A percentile compares a stretch with the other conserved stretches of the same genome.
These are phyloP conservation scores for Talaromyces albobiverticillius DNA, from an alignment of 2,329 filamentous ascomycete genomes.

Conservation along the genomic window DNA sequence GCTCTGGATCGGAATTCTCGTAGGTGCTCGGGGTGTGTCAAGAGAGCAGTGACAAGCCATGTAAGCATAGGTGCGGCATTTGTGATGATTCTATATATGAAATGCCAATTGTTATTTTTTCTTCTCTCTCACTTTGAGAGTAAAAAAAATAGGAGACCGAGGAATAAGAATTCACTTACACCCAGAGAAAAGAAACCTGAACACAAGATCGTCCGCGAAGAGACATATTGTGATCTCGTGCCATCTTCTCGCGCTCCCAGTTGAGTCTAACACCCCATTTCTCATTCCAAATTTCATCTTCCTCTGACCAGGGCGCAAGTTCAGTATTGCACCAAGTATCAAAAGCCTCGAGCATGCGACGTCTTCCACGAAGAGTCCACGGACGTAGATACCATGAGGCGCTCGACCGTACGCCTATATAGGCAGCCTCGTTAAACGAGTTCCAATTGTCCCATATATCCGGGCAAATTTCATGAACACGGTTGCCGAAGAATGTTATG, in stretches of 20 bases:
- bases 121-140: too few species aligned
- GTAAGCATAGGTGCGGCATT: constrained; percentile 15
- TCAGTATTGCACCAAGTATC: constrained; percentile 13
- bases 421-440: constrained; percentile 11
- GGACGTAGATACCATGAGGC: constrained; percentile 6
- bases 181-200: constrained; percentile 15
- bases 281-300: constrained; percentile 9
- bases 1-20: constrained; percentile 4
- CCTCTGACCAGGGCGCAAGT: constrained; percentile 9
- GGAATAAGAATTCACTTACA: constrained; percentile 7
- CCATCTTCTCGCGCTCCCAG: constrained; percentile 15
- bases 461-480: constrained; percentile 6
- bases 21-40: constrained; percentile 7
- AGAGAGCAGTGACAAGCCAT: constrained; percentile 10
- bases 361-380: constrained; percentile 2
- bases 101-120: too few species aligned
- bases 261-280: constrained; percentile 15
- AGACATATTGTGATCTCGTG: constrained; percentile 10
- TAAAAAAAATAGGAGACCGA: too few species aligned
- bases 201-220: constrained; percentile 12
- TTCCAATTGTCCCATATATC: constrained; percentile 11
- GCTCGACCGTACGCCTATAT: constrained; percentile 13
- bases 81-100: constrained; percentile 6
- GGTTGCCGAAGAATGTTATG: constrained; percentile 13
- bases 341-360: constrained; percentile 8